Evolutionary conservation across 2,329 filamentous ascomycete genomes (phyloP).

Genomic region (Trichophaea hybrida): DNA sequence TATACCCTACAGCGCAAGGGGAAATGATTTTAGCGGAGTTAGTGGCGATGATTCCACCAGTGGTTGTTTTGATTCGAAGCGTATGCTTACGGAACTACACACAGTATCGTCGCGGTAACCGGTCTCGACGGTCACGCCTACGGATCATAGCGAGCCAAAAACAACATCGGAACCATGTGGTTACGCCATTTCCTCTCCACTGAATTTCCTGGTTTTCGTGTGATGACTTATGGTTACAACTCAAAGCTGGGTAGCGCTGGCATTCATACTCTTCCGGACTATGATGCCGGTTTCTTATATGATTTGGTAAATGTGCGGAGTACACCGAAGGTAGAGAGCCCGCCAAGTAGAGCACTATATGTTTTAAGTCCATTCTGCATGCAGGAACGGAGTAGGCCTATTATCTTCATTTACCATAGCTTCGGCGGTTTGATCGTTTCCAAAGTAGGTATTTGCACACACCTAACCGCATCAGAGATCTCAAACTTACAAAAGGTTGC

Average conservation of each 20-base stretch:
- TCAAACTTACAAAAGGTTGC: too few relatives aligned
- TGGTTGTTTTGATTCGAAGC: background rate
- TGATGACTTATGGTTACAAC: slow-evolving; percentile 31
- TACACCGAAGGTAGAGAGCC: background rate
- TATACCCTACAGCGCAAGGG: slow-evolving; percentile 16
- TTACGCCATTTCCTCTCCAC: slow-evolving; percentile 28
- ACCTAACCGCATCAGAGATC: too few relatives aligned
- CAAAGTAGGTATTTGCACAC: too few relatives aligned
- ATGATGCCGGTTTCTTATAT: slow-evolving; percentile 19
- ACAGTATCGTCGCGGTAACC: slow-evolving; percentile 27
- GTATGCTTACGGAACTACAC: background rate
- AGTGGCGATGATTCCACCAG: too few relatives aligned
- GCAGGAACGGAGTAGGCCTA: slow-evolving; percentile 24
- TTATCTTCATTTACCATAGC: slow-evolving; percentile 27
- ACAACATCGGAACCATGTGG: slow-evolving; percentile 27
- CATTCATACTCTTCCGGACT: slow-evolving; percentile 25
- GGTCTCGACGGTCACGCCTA: slow-evolving; percentile 29
- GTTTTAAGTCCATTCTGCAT: background rate
- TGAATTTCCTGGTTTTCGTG: slow-evolving; percentile 27
- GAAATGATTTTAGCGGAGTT: slow-evolving; percentile 17
- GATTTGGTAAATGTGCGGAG: slow-evolving; percentile 21
- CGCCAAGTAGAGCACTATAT: background rate
- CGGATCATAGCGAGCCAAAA: slow-evolving; percentile 28
- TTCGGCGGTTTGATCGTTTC: too few relatives aligned
- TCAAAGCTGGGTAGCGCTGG: slow-evolving; percentile 28